Percentiles rank a stretch among this genome's conserved stretches.
Evolutionary conservation across 2,329 filamentous ascomycete species (phyloP).

Genomic region (Neonectria coccinea): DNA sequence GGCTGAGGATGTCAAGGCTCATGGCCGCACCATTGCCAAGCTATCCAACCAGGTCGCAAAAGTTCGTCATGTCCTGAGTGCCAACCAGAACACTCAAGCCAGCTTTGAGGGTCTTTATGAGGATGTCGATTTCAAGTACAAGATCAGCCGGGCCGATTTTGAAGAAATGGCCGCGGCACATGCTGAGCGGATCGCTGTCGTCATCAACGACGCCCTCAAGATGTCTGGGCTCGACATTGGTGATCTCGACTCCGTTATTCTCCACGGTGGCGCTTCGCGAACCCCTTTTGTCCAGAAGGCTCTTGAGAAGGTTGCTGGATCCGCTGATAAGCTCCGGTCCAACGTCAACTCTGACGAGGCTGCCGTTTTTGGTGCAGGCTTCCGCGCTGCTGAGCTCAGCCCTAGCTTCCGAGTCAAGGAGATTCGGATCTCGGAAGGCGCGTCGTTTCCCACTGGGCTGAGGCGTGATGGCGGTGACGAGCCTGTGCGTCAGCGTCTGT

Average conservation of each 20-base stretch:
- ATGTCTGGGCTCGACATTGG: slow-evolving; percentile 77
- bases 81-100: slow-evolving; percentile 83
- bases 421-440: slow-evolving; percentile 83
- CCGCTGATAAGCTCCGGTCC: slow-evolving; percentile 82
- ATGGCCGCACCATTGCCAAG: slow-evolving; percentile 89
- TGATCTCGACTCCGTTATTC: slow-evolving; percentile 89
- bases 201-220: slow-evolving; percentile 80
- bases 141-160: slow-evolving; percentile 82
- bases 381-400: slow-evolving; percentile 91
- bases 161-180: slow-evolving; percentile 80
- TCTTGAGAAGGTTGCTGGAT: slow-evolving; percentile 80
- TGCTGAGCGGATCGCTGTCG: slow-evolving; percentile 73
- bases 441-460: slow-evolving; percentile 79
- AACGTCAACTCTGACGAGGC: slow-evolving; percentile 98
- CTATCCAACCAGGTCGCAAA: slow-evolving; percentile 94
- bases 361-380: slow-evolving; percentile 94
- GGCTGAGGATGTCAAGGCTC: slow-evolving; percentile 72
- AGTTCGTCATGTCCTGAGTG: slow-evolving; percentile 88
- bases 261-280: slow-evolving; percentile 89
- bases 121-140: slow-evolving; percentile 93
- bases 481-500: slow-evolving; percentile 83
- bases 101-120: slow-evolving; percentile 92
- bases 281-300: slow-evolving; percentile 95
- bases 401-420: slow-evolving; percentile 98
- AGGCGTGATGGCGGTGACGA: slow-evolving; percentile 80